Evolutionary conservation across 768 basidiomycete species (phyloP), one percentile per base, ranked within the genome.

Genomic region (Termitomyces sp.): DNA sequence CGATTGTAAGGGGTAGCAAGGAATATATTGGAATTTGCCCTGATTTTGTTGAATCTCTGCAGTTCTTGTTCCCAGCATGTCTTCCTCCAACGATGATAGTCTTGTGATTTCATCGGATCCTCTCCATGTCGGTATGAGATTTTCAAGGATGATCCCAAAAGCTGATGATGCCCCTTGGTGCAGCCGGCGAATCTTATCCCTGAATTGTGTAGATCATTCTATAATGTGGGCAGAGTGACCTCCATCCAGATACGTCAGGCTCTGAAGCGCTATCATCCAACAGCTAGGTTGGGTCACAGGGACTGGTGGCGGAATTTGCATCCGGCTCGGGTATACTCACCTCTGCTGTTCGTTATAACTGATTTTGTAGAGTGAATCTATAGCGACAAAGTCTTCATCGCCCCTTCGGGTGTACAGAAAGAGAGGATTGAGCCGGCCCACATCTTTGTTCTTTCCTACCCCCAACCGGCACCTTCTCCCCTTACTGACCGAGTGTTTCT

Each of bases 171-270:
- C 60, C 55, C 55, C 42, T 33, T 44, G 48, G 52, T 45, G 20
- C 75, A 95, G 86, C 92, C 93, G 20, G 93, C 93, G n/a, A 94
- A 92, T 70, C 79, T 94, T 60, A 94, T 94, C 54, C 89, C 89
- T 33, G 89, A 91, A 66, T 79, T 95, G 1, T 95, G 93, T 69
- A 76, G 82, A 45, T 82, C 84, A 6, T 94, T 95, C 71, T 94
- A 94, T 73, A 80, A 80, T 60, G 72, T 75, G 65, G 49, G 70
- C 56, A 65, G 46, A 59, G 16, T 5, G 48, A 45, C 31, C 28
- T 45, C 20, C 10, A n/a, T 39, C 5, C 18, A 39, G 20, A 13
- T 52, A 44, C 22, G 7, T 47, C 50, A 18, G 47, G 37, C 26
- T 53, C 24, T 61, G 24, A 64, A 54, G 26, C 52, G 26, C 41